Percentiles rank a stretch among this genome's conserved stretches.
Conservation (phyloP, 176 grass and related monocot genomes). For the Poa pratensis region DNA sequence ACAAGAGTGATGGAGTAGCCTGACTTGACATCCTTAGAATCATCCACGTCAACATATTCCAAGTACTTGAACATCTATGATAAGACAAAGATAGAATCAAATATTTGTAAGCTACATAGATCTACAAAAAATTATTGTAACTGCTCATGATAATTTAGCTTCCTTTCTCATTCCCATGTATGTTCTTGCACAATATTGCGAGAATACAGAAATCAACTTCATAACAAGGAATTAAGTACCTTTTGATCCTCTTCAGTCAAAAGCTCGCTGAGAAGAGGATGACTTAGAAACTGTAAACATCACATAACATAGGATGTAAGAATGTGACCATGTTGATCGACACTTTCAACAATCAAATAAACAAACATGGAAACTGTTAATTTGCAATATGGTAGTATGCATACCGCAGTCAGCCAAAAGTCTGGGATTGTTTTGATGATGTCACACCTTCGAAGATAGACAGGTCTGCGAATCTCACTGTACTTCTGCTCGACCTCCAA, state of each 20-base stretch:
- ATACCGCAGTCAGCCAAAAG: conserved; percentile 92
- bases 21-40: conserved; percentile 82
- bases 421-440: conserved; percentile 86
- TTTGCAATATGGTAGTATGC: conserved; percentile 24
- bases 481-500: conserved; percentile 95
- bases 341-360: conserved; percentile 1
- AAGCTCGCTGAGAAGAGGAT: conserved; percentile 87
- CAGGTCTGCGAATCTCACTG: conserved; percentile 91
- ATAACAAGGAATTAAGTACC: conserved; percentile 48
- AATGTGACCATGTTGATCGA: conserved; percentile 26
- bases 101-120: conserved; percentile 15
- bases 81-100: conserved; percentile 32
- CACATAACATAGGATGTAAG: conserved; percentile 23
- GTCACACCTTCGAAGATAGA: conserved; percentile 72
- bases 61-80: conserved; percentile 89
- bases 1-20: conserved; percentile 91
- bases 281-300: conserved; percentile 80
- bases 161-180: neutral
- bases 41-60: conserved; percentile 84
- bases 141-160: neutral
- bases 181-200: neutral
- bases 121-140: neutral
- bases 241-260: conserved; percentile 91
- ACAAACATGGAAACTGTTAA: conserved; percentile 21
- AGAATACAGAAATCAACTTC: conserved; percentile 26